Conservation (phyloP, 805 yeast genomes). For the Ogataea paraovalis region DNA sequence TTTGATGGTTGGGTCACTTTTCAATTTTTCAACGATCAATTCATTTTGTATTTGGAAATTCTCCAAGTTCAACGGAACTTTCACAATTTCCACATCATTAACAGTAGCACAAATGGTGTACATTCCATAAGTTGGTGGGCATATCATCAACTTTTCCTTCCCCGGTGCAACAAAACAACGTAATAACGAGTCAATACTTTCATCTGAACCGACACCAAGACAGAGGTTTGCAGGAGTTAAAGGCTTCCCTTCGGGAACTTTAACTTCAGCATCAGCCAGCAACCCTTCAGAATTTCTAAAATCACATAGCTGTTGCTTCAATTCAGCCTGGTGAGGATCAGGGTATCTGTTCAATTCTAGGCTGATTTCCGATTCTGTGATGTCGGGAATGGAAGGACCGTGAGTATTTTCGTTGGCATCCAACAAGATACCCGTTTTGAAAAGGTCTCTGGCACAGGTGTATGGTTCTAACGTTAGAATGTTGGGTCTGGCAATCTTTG, state of each 20-base stretch:
- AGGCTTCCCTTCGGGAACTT: conserved; percentile 13
- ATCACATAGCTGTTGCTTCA: conserved; percentile 67
- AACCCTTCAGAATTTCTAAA: conserved; percentile 58
- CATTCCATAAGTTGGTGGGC: conserved; percentile 99
- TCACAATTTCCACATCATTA: conserved; percentile 77
- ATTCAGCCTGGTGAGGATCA: conserved; percentile 85
- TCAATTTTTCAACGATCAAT: conserved; percentile 47
- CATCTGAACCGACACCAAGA: conserved; percentile 97
- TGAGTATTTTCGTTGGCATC: conserved; percentile 97
- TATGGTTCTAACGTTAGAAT: conserved; percentile 82
- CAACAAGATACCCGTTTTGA: conserved; percentile 76
- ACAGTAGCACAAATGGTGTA: conserved; percentile 86
- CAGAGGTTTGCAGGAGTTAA: conserved; percentile 65
- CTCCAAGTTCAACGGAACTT: conserved; percentile 67
- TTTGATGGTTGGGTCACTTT: conserved; percentile 60
- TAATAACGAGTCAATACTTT: conserved; percentile 83
- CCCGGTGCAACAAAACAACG: conserved; percentile 83
- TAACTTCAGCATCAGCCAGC: conserved; percentile 18
- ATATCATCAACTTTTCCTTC: conserved; percentile 71
- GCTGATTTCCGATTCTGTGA: conserved; percentile 40
- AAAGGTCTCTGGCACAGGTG: conserved; percentile 95
- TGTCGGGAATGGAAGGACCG: conserved; percentile 67
- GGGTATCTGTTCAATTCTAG: conserved; percentile 86
- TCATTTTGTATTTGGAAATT: conserved; percentile 62
- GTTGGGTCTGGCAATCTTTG: conserved; percentile 75